Base-by-base conservation (phyloP, 805 yeast genomes). In the Sugiyamaella americana region DNA sequence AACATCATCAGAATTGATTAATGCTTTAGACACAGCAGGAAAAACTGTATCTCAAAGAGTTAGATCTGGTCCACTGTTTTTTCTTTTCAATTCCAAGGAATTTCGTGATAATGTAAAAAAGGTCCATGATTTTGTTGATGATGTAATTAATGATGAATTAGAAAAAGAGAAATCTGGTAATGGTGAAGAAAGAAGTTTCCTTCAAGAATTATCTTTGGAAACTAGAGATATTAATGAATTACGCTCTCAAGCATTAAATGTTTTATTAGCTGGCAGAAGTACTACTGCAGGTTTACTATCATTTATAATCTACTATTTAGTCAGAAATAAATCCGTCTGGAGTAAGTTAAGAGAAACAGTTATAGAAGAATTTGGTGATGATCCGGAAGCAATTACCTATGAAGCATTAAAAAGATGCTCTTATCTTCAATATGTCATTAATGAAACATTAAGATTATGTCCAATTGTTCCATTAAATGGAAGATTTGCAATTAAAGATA, bases 241-340 rank as follows among this genome's bases (percentile, higher is more conserved):
- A 48, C 66, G 79, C 43, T 77, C 73, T 57, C 79, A 76, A 60
- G 65, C 73, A 37, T 63, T 75, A 59, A 75, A 72, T 56, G 69
- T 76, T 44, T 63, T 75, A 50, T 58, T 74, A 20, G 80, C 80
- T 19, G 80, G 79, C 36, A 67, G 80, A 53, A 79, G 75, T 55
- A 75, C 80, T 37, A 75, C 80, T 11, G 79, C 80, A 5, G 70
- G 73, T 3, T 62, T 73, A 35, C 66, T 75, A 48, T 67, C 76
- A 11, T 73, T 68, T 57, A 57, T 69, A 19, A 62, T 74, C 43
- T 72, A 60, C 52, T 74, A 73, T 55, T 65, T 75, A 44, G 70
- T 75, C n/a, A 64, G 73, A 45, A 58, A 73, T 55, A 58, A 59
- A 35, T 49, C 53, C 6, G 57, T 59, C 17, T 62, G 52, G 48